Conservation (phyloP, 1,139 yeast species). For the Geotrichum klebahnii region DNA sequence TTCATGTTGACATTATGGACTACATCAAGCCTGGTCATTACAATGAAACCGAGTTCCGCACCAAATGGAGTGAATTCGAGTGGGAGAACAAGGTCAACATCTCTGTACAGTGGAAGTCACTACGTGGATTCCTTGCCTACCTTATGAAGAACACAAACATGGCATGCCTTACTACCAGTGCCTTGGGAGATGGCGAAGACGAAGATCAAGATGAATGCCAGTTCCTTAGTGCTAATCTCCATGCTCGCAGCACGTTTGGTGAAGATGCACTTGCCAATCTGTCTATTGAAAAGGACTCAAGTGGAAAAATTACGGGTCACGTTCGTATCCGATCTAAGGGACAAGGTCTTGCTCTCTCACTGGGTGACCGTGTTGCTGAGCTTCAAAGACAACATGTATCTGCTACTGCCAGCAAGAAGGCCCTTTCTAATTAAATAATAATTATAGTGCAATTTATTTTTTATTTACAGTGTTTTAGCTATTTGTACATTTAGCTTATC, state of each 20-base stretch:
- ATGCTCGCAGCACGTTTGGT: slow-evolving; percentile 90
- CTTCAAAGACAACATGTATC: slow-evolving; percentile 30
- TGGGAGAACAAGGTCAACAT: slow-evolving; percentile 98
- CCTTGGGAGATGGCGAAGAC: slow-evolving; percentile 43
- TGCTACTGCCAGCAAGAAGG: slow-evolving; percentile 22
- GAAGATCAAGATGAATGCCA: slow-evolving; percentile 59
- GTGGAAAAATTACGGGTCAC: slow-evolving; percentile 82
- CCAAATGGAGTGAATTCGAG: slow-evolving; percentile 99
- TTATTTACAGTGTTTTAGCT: slow-evolving; percentile 3
- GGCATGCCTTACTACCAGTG: slow-evolving; percentile 91
- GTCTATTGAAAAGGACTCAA: slow-evolving; percentile 76
- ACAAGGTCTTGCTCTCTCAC: slow-evolving; percentile 90
- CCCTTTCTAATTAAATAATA: slow-evolving; percentile 11
- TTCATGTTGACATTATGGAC: slow-evolving; percentile 95
- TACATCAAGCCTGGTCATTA: slow-evolving; percentile 93
- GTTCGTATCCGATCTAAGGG: slow-evolving; percentile 97
- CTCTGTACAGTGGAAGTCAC: slow-evolving; percentile 61
- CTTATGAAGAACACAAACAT: slow-evolving; percentile 83
- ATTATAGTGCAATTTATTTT: slow-evolving; percentile 9
- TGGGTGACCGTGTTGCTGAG: slow-evolving; percentile 87
- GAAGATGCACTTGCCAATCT: slow-evolving; percentile 96
- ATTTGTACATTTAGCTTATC: slow-evolving; percentile 2
- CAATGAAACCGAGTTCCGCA: slow-evolving; percentile 84
- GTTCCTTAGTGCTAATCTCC: slow-evolving; percentile 89
- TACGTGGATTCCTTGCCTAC: slow-evolving; percentile 75